Evolutionary conservation across 1,284 basidiomycete species (phyloP), one percentile per base, ranked within the genome.

Genomic region (Tranzscheliella williamsii): DNA sequence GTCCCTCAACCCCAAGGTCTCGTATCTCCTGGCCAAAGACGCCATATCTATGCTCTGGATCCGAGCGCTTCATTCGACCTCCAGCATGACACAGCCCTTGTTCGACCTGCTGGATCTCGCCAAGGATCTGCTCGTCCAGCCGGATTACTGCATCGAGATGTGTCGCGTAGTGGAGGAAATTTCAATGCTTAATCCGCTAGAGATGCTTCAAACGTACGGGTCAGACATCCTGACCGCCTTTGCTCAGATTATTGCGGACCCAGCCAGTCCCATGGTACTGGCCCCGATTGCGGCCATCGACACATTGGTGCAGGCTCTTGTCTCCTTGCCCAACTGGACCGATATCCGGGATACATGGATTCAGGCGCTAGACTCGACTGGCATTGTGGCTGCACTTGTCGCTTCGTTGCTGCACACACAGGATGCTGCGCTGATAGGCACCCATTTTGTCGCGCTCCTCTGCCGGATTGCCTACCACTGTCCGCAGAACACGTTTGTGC

Each of bases 11-110:
- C 65, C 61, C 0, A 48, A 42, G 6, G 39, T 65, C 11, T 60
- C 67, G 21, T 56, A 72, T 32, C 38, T 74, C 32, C 45, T 77
- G 4, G 75, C 65, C 6, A 67, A 69, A 23, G 75, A 77, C 39
- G 75, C 72, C 17, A 52, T 77, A 8, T 50, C 48, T 15, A 54
- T 73, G 48, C 68, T 74, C 15, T 77, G 67, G 65, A 62, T 57
- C 13, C 54, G 65, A 18, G 62, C 75, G 3, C 52, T 77, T n/a
- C 63, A 67, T 21, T 65, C 63, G 24, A 54, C 72, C 22, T 61
- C 67, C 7, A 42, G 35, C 18, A 65, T 77, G 63, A 72, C 70
- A 9, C 49, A 49, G 30, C 57, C 60, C n/a, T 58, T 76, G 8
- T 70, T 75, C 22, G 42, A 50, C 23, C 60, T 75, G 24, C 40